Conservation (phyloP, 2,329 filamentous ascomycete species). For the Colletotrichum paranaense region DNA sequence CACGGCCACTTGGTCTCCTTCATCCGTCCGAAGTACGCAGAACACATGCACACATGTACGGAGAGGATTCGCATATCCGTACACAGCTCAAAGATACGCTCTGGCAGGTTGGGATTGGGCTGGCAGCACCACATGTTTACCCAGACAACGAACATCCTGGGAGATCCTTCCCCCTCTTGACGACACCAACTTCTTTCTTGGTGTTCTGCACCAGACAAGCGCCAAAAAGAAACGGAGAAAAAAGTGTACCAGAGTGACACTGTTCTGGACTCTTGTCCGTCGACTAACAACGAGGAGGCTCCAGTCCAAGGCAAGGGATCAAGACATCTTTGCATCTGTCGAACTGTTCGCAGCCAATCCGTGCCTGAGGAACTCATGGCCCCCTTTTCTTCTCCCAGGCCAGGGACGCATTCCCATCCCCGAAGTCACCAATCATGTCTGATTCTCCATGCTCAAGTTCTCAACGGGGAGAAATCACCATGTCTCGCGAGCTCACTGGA, state of each 20-base stretch:
- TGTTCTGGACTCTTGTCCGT: neutral
- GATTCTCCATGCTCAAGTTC: neutral
- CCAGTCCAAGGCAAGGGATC: slow-evolving; percentile 7
- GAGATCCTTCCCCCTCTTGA: neutral
- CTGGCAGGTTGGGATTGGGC: neutral
- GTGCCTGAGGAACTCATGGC: neutral
- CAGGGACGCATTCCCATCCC: neutral
- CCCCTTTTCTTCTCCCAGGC: slow-evolving; percentile 6
- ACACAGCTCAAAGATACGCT: neutral
- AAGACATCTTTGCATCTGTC: slow-evolving; percentile 8
- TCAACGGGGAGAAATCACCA: neutral
- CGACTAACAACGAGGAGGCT: neutral
- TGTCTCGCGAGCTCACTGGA: neutral
- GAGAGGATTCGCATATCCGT: neutral
- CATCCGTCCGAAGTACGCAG: slow-evolving; percentile 1
- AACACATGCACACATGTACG: neutral
- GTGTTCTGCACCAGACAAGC: slow-evolving; percentile 20
- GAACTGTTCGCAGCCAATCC: slow-evolving; percentile 9
- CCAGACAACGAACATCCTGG: slow-evolving; percentile 20
- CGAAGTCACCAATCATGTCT: neutral
- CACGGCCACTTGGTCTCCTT: neutral
- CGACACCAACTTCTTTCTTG: neutral
- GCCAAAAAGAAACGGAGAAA: slow-evolving; percentile 22
- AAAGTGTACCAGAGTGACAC: neutral
- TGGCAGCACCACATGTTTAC: slow-evolving; percentile 10